phyloP scores from a whole-genome alignment of 345 rosid genomes.

The Moricandia arvensis region DNA sequence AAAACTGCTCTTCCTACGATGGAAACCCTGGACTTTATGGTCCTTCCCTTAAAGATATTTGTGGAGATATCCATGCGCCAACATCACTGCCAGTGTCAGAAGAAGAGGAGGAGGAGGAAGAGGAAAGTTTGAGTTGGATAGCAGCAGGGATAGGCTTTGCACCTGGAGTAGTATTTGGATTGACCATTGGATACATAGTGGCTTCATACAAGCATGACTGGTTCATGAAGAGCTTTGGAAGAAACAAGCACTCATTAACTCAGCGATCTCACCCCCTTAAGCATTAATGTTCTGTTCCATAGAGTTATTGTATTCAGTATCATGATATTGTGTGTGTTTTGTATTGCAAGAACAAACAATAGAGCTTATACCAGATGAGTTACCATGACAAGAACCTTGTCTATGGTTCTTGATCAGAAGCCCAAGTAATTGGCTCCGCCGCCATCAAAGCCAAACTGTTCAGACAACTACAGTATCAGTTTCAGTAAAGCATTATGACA shows the following conservation, averaged over 20 bases:
- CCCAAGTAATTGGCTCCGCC: background rate
- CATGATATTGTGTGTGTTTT: background rate
- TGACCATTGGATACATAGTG: too few species aligned
- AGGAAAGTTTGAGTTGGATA: background rate
- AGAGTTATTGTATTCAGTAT: background rate
- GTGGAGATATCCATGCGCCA: background rate
- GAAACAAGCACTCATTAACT: too few species aligned
- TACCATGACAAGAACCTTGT: background rate
- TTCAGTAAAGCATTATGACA: too few species aligned
- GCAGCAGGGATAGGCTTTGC: constrained; percentile 9
- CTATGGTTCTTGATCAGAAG: too few species aligned
- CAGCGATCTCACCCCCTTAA: background rate
- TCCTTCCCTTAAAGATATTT: constrained; percentile 4
- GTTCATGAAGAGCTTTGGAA: background rate
- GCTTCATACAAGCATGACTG: background rate
- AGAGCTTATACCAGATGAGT: background rate
- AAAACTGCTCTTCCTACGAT: background rate
- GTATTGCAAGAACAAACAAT: background rate
- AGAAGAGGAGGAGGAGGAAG: background rate
- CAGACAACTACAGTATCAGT: background rate
- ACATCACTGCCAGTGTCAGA: background rate
- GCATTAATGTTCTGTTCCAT: background rate
- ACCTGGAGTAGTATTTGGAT: constrained; percentile 4
- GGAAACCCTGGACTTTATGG: background rate
- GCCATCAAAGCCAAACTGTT: background rate